Evolutionary conservation across 129 eudicot species (phyloP), one percentile per base, ranked within the genome.

Genomic region (Erigeron canadensis): DNA sequence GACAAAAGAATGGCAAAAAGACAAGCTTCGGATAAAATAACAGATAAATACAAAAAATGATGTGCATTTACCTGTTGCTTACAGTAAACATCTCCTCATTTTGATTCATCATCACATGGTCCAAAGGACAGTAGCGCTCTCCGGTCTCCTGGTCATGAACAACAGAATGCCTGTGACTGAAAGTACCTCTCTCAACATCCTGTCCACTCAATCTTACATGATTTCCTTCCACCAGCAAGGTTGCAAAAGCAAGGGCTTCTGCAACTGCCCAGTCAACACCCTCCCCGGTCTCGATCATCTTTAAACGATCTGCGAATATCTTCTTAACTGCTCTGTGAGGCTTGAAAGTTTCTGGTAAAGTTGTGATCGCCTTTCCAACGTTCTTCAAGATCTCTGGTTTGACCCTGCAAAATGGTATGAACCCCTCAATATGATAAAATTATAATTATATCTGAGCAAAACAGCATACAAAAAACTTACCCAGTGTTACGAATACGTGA

Each of bases 191-290:
- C 82, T 94, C 99, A 63, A 94, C 99, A 75, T 94, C 99, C 72
- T 94, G 99, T 60, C 99, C 99, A 65, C 99, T 94, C 76, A 94
- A 70, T 75, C 99, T 86, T 65, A 94, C 99, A 68, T 94, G 99
- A 79, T 94, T 94, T 72, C 99, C 99, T 81, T 94, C 99, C 9
- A 86, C 91, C 72, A 94, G 83, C 83, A 94, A 70, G 50, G 99
- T 94, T 43, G 99, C 98, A 77, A 94, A 94, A 57, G 99, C 99
- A 65, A 94, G 96, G 5, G 99, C 99, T 83, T 94, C 99, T 50
- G 86, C 99, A 57, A 94, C 90, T 42, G 99, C 99, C 99, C 99
- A 94, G 80, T 94, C 99, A 75, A 94, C 85, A 54, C 97, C 99
- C 64, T 94, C 99, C 57, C 97, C 99, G 23, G 91, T 84, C 69